These are phyloP conservation scores for Boechera stricta DNA, from an alignment of 345 rosid species.

Conservation along the genomic window DNA sequence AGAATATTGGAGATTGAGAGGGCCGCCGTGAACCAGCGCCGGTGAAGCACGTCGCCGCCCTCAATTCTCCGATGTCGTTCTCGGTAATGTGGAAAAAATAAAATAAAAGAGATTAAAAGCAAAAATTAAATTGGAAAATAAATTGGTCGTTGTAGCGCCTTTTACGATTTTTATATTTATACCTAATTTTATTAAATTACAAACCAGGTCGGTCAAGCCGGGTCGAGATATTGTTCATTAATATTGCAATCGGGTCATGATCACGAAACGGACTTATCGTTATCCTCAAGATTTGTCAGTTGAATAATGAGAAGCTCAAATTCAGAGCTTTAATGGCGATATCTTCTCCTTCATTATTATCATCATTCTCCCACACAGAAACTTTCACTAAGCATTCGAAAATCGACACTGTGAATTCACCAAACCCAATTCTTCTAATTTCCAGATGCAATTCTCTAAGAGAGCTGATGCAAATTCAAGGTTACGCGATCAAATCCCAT, in stretches of 20 bases:
- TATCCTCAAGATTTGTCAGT: slow-evolving; percentile 8
- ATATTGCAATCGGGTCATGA: slow-evolving; percentile 29
- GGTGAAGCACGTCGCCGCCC: slow-evolving; percentile 46
- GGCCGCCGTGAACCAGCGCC: slow-evolving; percentile 40
- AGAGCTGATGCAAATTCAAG: slow-evolving; percentile 78
- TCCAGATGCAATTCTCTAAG: slow-evolving; percentile 58
- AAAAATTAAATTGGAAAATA: slow-evolving; percentile 28
- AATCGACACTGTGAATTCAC: slow-evolving; percentile 7
- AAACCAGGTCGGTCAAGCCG: not conserved
- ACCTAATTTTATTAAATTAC: slow-evolving; percentile 27
- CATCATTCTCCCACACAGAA: slow-evolving; percentile 34
- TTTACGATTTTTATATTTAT: slow-evolving; percentile 36
- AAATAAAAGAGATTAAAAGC: slow-evolving; percentile 10
- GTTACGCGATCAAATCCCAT: slow-evolving; percentile 64
- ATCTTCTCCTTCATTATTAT: slow-evolving; percentile 34
- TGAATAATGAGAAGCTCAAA: slow-evolving; percentile 33
- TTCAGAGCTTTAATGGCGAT: slow-evolving; percentile 53
- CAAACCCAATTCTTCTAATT: slow-evolving; percentile 51
- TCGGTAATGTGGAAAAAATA: slow-evolving; percentile 11
- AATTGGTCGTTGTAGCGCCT: slow-evolving; percentile 47
- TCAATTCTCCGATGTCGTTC: slow-evolving; percentile 43
- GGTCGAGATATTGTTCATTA: slow-evolving; percentile 6
- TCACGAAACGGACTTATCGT: slow-evolving; percentile 14
- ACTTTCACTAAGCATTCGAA: slow-evolving; percentile 10
- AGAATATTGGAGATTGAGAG: slow-evolving; percentile 44